Evolutionary conservation across 106 monocot species (phyloP).

Genomic region (Apostasia ramifera): DNA sequence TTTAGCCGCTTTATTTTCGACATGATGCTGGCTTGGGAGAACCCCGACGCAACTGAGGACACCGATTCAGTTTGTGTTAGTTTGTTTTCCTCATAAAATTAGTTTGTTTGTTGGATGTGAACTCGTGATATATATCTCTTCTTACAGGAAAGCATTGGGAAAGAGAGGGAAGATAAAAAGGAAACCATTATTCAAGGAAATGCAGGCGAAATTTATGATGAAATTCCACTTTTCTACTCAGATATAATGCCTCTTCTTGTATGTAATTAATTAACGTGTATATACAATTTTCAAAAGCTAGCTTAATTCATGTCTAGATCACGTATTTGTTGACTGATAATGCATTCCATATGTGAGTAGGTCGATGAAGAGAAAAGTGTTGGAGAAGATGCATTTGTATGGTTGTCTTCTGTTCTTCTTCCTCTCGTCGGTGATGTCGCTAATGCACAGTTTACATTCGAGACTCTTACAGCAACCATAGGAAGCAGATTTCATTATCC

Average conservation of each 20-base stretch:
- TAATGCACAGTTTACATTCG: slow-evolving; percentile 75
- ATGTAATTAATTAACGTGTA: no score
- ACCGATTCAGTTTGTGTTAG: slow-evolving; percentile 21
- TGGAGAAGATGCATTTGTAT: slow-evolving; percentile 78
- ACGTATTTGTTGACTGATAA: no score
- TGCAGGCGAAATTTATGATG: slow-evolving; percentile 48
- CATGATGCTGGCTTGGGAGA: slow-evolving; percentile 94
- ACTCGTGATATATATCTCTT: neutral
- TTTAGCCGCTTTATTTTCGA: slow-evolving; percentile 77
- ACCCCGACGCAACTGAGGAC: slow-evolving; percentile 29
- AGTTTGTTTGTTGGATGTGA: neutral
- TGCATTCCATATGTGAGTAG: slow-evolving; percentile 13
- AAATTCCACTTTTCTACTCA: slow-evolving; percentile 80
- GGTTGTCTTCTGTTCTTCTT: slow-evolving; percentile 62
- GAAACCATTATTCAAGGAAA: slow-evolving; percentile 19
- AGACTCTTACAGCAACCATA: slow-evolving; percentile 64
- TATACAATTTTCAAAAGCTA: neutral
- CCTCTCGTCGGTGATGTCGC: slow-evolving; percentile 65
- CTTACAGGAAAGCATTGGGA: slow-evolving; percentile 51
- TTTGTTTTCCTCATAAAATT: neutral
- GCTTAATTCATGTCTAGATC: neutral
- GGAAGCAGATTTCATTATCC: slow-evolving; percentile 68
- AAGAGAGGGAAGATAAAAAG: slow-evolving; percentile 64
- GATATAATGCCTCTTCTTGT: slow-evolving; percentile 95
- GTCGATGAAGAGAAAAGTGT: slow-evolving; percentile 68